Base-by-base conservation (phyloP, 2,329 filamentous ascomycete genomes). In the Colletotrichum australisinense region DNA sequence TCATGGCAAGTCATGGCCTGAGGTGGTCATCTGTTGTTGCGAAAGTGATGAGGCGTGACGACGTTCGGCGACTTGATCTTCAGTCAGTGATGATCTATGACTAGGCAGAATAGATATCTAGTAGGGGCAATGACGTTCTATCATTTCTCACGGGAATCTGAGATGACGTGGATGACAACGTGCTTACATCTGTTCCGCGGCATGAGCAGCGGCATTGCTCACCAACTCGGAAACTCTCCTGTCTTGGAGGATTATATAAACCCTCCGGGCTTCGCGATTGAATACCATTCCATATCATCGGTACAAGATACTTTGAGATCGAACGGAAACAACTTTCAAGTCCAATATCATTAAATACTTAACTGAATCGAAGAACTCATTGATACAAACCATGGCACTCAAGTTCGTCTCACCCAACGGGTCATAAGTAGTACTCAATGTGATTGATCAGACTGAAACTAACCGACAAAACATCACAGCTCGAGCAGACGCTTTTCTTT, bases 401-500 rank as follows among this genome's bases (percentile, higher is more conserved):
- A 74, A 63, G 72, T 74, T 46, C 2, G 68, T 58, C 32, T 16
- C 14, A 3, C 11, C 11, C 32, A 22, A 4, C 8, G 28, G 19
- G 5, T 38, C 35, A 38, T 38, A 30, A 30, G 7, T 30, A 30
- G 30, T 35, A 19, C 38, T 14, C 16, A 42, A 5, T 7, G 3
- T 42, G 1, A 16, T 42, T 8, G 16, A 19, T 42, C 2, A 19
- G 38, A 19, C 42, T 26, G 1, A 28, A 22, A 5, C 14, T 5
- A 16, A 55, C 46, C 62, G 16, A 74, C n/a, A 16, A 16, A 5
- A 22, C 5, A 9, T 4, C 26, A 5, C 26, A 74, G 68, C 68
- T 67, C 62, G 5, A 63, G 67, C 62, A 62, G 58, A 53, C 72
- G 72, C 11, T 63, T 67, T 49, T 74, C 72, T 9, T 63, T 63